These are phyloP conservation scores for Didymella pinodella DNA, from an alignment of 2,329 filamentous ascomycete species.

Conservation along the genomic window DNA sequence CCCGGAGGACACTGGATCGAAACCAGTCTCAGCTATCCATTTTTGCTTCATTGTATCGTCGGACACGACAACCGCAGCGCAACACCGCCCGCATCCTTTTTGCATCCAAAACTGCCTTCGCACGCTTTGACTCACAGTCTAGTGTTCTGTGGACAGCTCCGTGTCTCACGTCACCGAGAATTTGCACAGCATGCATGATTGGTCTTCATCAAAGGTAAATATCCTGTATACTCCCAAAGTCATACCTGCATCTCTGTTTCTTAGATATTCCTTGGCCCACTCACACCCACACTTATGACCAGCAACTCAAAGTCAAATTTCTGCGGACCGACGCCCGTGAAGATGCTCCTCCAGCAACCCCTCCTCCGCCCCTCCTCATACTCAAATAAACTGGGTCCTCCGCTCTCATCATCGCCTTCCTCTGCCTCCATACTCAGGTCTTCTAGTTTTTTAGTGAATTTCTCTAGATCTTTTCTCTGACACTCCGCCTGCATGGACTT, in stretches of 20 bases:
- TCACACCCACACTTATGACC: constrained; percentile 31
- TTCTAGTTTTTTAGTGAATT: constrained; percentile 26
- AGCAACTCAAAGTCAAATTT: constrained; percentile 35
- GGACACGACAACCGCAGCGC: not conserved
- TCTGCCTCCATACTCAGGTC: constrained; percentile 11
- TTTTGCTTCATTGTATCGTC: constrained; percentile 18
- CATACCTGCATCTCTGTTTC: too few species aligned
- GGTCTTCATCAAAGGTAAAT: not conserved
- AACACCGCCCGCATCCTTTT: not conserved
- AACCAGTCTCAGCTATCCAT: constrained; percentile 39
- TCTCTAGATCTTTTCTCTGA: constrained; percentile 25
- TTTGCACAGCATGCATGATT: not conserved
- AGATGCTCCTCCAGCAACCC: constrained; percentile 35
- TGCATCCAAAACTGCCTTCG: not conserved
- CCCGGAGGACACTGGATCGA: constrained; percentile 45
- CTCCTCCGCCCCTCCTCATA: constrained; percentile 10
- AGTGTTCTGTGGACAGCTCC: too few species aligned
- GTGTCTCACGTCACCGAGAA: too few species aligned
- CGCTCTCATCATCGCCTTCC: not conserved
- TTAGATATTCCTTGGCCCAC: constrained; percentile 42
- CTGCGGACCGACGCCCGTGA: constrained; percentile 31
- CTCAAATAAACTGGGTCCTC: not conserved
- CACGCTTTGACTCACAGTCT: not conserved
- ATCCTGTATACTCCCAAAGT: not conserved
- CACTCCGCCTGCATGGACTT: constrained; percentile 18